Evolutionary conservation across 495 filamentous ascomycete species (phyloP).

Genomic region (Jackrogersella multiformis): DNA sequence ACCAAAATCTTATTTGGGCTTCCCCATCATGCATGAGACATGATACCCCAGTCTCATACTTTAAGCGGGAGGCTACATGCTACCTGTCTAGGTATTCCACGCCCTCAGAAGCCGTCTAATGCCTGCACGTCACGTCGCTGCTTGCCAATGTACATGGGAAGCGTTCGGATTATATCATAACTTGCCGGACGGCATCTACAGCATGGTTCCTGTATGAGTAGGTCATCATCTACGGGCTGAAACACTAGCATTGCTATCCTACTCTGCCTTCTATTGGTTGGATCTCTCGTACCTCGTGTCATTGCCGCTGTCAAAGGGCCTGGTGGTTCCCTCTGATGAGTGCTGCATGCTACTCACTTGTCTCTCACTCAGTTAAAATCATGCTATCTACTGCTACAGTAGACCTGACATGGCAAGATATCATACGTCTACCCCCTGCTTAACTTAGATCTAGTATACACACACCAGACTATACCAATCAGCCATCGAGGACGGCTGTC

Average conservation of each 20-base stretch:
- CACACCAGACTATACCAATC: conserved; percentile 33
- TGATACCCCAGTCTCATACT: conserved; percentile 28
- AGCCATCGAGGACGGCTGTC: conserved; percentile 9
- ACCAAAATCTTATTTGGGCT: conserved; percentile 29
- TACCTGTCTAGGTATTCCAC: too few species aligned
- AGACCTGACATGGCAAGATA: conserved; percentile 38
- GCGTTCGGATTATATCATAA: conserved; percentile 37
- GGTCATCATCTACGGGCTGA: conserved; percentile 24
- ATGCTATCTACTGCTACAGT: conserved; percentile 44
- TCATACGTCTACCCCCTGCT: conserved; percentile 39
- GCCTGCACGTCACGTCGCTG: conserved; percentile 35
- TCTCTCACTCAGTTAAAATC: conserved; percentile 30
- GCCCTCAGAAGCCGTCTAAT: conserved; percentile 19
- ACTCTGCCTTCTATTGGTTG: conserved; percentile 14
- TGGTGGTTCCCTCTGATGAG: conserved; percentile 26
- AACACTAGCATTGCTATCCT: conserved; percentile 25
- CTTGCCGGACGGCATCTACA: conserved; percentile 36
- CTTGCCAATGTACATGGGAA: conserved; percentile 34
- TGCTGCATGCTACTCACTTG: conserved; percentile 32
- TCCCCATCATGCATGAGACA: conserved; percentile 36
- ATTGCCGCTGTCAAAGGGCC: conserved; percentile 27
- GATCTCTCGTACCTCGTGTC: conserved; percentile 1
- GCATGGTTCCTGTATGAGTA: conserved; percentile 26
- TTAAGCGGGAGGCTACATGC: conserved; percentile 31
- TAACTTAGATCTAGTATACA: conserved; percentile 35